phyloP scores from a whole-genome alignment of 2,329 filamentous ascomycete species.

The Pseudogymnoascus sp. region DNA sequence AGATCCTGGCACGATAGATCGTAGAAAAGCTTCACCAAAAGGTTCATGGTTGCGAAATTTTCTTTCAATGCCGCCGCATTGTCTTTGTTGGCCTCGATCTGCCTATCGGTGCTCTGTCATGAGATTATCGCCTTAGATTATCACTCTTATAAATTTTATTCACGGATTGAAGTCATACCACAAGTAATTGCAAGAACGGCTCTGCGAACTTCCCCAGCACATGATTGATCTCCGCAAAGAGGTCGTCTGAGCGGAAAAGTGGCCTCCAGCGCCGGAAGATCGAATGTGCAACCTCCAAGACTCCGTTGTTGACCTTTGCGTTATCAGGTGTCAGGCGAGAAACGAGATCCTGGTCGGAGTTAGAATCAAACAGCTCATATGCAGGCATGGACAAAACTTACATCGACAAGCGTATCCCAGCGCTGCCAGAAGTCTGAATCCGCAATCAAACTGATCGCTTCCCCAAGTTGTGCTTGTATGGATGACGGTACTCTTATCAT shows the following conservation, averaged over 20 bases:
- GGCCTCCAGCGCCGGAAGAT: conserved; percentile 96
- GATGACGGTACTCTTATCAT: conserved; percentile 87
- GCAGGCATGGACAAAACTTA: conserved; percentile 31
- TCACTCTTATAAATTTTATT: conserved; percentile 12
- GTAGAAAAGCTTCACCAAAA: conserved; percentile 86
- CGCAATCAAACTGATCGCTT: conserved; percentile 93
- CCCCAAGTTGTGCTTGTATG: conserved; percentile 88
- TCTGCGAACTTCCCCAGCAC: conserved; percentile 77
- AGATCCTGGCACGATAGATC: conserved; percentile 97
- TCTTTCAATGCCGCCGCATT: conserved; percentile 67
- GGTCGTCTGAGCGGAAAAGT: conserved; percentile 81
- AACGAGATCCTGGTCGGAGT: conserved; percentile 61
- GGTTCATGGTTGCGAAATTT: conserved; percentile 76
- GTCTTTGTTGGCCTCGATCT: conserved; percentile 64
- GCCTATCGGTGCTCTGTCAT: conserved; percentile 53
- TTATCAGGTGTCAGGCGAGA: conserved; percentile 76
- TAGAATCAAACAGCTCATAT: conserved; percentile 13
- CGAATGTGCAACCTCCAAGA: conserved; percentile 93
- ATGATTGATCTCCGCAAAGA: conserved; percentile 95
- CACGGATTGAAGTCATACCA: conserved; percentile 38
- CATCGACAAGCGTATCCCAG: conserved; percentile 92
- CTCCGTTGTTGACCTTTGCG: conserved; percentile 79
- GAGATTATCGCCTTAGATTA: conserved; percentile 9
- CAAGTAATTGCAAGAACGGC: conserved; percentile 73
- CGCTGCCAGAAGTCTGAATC: conserved; percentile 95